Conservation (phyloP, 768 basidiomycete genomes). For the Leccinum ochraceum region DNA sequence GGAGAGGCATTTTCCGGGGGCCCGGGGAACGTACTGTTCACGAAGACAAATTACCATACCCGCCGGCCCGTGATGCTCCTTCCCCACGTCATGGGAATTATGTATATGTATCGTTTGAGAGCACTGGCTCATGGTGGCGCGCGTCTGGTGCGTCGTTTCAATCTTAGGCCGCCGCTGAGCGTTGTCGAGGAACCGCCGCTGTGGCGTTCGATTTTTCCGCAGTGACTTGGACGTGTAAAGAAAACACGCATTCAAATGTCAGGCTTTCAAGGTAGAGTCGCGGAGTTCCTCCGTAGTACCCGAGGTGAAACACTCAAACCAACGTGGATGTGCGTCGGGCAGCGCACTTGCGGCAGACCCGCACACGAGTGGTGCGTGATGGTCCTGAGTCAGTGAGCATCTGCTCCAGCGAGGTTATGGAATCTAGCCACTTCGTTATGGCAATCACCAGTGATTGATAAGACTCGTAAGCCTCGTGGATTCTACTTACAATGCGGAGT, state of each 20-base stretch:
- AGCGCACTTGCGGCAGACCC: background rate
- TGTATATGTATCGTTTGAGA: background rate
- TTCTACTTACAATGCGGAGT: background rate
- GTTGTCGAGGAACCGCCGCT: background rate
- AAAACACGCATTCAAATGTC: background rate
- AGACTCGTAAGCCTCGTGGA: background rate
- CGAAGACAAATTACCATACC: background rate
- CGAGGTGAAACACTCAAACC: background rate
- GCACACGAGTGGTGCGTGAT: background rate
- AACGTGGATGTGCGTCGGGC: background rate
- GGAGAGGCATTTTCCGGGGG: background rate
- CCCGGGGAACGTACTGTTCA: background rate
- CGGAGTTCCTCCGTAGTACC: background rate
- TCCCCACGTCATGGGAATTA: background rate
- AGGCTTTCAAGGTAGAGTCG: background rate
- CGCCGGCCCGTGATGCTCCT: background rate
- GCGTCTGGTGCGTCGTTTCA: background rate
- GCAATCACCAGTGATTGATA: background rate
- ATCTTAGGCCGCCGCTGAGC: background rate
- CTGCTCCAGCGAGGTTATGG: background rate
- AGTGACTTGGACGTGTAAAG: background rate
- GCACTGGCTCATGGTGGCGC: background rate
- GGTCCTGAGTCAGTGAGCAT: background rate
- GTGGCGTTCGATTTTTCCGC: background rate
- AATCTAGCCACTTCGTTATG: background rate